These are phyloP conservation scores for Talaromyces liani DNA, from an alignment of 495 filamentous ascomycete species.

Conservation along the genomic window DNA sequence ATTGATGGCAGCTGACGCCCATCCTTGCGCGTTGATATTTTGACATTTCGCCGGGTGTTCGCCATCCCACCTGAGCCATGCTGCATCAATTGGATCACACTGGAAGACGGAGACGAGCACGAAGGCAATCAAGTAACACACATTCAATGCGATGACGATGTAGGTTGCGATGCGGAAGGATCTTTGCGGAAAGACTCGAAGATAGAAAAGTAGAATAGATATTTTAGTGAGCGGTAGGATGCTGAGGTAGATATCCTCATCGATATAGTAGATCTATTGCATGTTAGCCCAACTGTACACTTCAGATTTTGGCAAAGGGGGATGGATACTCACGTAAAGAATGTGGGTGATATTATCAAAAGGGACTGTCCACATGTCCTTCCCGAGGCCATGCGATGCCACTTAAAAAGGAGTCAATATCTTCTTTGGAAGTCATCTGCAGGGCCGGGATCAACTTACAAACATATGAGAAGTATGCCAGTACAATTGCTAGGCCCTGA, in stretches of 20 bases:
- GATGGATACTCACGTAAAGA: constrained; percentile 20
- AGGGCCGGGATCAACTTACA: neutral
- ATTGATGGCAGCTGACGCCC: constrained; percentile 32
- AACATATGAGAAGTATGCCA: neutral
- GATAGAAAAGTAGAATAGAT: constrained; percentile 32
- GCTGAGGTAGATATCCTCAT: constrained; percentile 28
- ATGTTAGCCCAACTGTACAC: neutral
- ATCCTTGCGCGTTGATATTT: constrained; percentile 34
- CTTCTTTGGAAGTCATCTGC: neutral
- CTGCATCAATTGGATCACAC: constrained; percentile 32
- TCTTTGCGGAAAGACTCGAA: constrained; percentile 34
- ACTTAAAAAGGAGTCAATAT: constrained; percentile 14
- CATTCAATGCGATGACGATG: constrained; percentile 27
- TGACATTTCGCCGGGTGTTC: constrained; percentile 30
- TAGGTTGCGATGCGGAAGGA: constrained; percentile 21
- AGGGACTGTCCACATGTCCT: constrained; percentile 40
- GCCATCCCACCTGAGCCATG: constrained; percentile 35
- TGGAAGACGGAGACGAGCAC: constrained; percentile 34
- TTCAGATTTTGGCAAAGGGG: neutral
- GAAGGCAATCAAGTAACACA: constrained; percentile 29
- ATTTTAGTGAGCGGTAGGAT: constrained; percentile 30
- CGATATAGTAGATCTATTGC: constrained; percentile 21
- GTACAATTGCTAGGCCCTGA: neutral
- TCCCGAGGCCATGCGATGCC: constrained; percentile 33
- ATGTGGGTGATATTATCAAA: constrained; percentile 35